These are phyloP conservation scores for Termitomyces sp. DNA, from an alignment of 1,284 basidiomycete species.

Conservation along the genomic window DNA sequence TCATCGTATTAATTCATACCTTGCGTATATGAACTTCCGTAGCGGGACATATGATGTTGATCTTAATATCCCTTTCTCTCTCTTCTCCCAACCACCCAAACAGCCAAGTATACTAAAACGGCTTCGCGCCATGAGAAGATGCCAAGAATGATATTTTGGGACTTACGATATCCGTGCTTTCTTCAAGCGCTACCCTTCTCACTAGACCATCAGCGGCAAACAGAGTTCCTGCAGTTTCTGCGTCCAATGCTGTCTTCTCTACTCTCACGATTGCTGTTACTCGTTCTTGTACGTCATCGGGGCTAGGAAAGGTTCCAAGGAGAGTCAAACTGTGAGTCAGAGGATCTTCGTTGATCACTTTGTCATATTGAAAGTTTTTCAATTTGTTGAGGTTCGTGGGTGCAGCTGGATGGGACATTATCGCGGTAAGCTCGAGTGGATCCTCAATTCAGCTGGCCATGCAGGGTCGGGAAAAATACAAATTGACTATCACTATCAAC, in stretches of 20 bases:
- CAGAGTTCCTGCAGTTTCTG: slow-evolving; percentile 21
- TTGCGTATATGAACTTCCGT: slow-evolving; percentile 82
- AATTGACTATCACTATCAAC: neutral
- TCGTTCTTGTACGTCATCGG: slow-evolving; percentile 27
- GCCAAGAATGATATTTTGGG: slow-evolving; percentile 22
- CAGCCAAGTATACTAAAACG: slow-evolving; percentile 38
- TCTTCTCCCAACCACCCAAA: slow-evolving; percentile 38
- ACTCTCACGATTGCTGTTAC: slow-evolving; percentile 34
- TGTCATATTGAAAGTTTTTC: slow-evolving; percentile 40
- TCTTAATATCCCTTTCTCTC: slow-evolving; percentile 41
- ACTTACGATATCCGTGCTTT: slow-evolving; percentile 41
- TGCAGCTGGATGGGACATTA: slow-evolving; percentile 30
- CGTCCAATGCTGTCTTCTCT: slow-evolving; percentile 36
- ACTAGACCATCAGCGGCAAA: slow-evolving; percentile 27
- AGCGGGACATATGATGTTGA: slow-evolving; percentile 78
- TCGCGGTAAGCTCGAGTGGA: neutral
- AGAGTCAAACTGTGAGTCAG: slow-evolving; percentile 33
- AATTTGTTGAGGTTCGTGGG: slow-evolving; percentile 27
- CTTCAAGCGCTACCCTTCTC: slow-evolving; percentile 26
- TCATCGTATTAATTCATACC: slow-evolving; percentile 26
- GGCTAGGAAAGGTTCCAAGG: slow-evolving; percentile 32
- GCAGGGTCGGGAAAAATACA: neutral
- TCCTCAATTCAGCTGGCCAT: neutral
- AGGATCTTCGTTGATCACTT: slow-evolving; percentile 60
- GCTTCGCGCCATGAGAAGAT: neutral